A percentile compares a stretch with the other conserved stretches of the same genome.
phyloP scores from a whole-genome alignment of 805 yeast genomes.

The Yamadazyma takamatsuzukensis region DNA sequence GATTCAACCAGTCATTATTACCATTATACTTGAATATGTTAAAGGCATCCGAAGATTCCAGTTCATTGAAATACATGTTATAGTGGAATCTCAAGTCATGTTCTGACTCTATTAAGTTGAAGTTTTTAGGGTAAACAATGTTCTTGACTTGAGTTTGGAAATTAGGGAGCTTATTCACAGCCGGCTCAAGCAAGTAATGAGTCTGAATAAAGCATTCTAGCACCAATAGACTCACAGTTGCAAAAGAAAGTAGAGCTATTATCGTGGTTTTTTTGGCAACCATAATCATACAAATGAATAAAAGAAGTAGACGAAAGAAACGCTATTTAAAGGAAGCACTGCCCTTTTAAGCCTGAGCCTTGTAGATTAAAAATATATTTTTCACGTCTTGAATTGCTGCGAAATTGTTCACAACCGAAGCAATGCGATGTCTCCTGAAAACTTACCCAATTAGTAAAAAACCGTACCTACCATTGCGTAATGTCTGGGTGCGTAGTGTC shows the following conservation, averaged over 20 bases:
- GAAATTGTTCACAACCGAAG: too few relatives aligned
- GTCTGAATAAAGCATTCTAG: neutral
- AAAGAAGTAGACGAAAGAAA: too few relatives aligned
- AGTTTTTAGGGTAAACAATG: slow-evolving; percentile 8
- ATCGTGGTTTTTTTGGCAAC: slow-evolving; percentile 1
- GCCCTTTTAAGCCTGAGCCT: too few relatives aligned
- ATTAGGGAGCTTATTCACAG: neutral
- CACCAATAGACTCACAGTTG: neutral
- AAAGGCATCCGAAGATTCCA: neutral
- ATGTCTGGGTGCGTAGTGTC: too few relatives aligned
- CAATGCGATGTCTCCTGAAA: too few relatives aligned
- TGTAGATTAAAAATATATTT: too few relatives aligned
- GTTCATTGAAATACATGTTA: slow-evolving; percentile 10
- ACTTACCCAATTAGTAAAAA: too few relatives aligned
- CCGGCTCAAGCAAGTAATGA: neutral
- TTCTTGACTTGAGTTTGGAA: slow-evolving; percentile 1
- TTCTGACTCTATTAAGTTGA: neutral
- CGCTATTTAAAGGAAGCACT: too few relatives aligned
- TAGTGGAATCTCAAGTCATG: slow-evolving; percentile 8
- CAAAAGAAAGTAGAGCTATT: neutral
- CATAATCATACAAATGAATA: too few relatives aligned
- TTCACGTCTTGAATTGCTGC: too few relatives aligned
- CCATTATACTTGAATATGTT: slow-evolving; percentile 10
- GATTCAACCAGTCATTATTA: slow-evolving; percentile 5
- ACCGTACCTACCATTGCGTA: too few relatives aligned